These are phyloP conservation scores for Endotrypanum monterogeii DNA, from an alignment of 208 protist genomes.

Conservation along the genomic window DNA sequence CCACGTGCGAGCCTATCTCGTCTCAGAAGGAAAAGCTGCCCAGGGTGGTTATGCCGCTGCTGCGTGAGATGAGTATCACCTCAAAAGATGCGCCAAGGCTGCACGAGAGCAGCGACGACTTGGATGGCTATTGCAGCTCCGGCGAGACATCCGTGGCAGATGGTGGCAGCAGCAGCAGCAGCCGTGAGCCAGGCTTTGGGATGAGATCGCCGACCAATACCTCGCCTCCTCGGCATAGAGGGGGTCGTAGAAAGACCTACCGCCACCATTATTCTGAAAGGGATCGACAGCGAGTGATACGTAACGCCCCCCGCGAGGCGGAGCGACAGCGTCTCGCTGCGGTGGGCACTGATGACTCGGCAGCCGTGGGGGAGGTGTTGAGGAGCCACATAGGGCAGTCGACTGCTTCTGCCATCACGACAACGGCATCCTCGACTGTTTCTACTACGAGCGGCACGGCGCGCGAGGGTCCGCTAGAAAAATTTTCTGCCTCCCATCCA, in stretches of 20 bases:
- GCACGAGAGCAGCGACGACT: slow-evolving; percentile 23
- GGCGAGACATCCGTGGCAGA: slow-evolving; percentile 22
- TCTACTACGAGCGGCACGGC: neutral
- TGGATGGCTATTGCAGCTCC: slow-evolving; percentile 35
- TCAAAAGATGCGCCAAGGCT: neutral
- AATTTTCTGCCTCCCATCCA: neutral
- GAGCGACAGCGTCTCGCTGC: slow-evolving; percentile 22
- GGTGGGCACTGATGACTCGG: neutral
- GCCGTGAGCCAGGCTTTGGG: neutral
- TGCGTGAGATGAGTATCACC: neutral
- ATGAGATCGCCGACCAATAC: neutral
- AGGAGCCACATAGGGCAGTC: neutral
- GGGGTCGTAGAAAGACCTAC: neutral
- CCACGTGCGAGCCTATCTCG: neutral
- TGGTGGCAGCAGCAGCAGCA: slow-evolving; percentile 15
- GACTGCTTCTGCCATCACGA: neutral
- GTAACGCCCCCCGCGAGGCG: slow-evolving; percentile 17
- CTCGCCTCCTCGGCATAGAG: neutral
- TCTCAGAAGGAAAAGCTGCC: neutral
- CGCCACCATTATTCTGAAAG: neutral
- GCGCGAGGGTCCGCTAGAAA: neutral
- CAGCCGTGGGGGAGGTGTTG: neutral
- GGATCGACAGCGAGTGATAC: neutral
- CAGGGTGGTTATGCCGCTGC: neutral
- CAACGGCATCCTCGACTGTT: neutral